A percentile compares a stretch with the other conserved stretches of the same genome.
Evolutionary conservation across 2,329 filamentous ascomycete species (phyloP).

Genomic region (Gnomoniopsis smithogilvyi): DNA sequence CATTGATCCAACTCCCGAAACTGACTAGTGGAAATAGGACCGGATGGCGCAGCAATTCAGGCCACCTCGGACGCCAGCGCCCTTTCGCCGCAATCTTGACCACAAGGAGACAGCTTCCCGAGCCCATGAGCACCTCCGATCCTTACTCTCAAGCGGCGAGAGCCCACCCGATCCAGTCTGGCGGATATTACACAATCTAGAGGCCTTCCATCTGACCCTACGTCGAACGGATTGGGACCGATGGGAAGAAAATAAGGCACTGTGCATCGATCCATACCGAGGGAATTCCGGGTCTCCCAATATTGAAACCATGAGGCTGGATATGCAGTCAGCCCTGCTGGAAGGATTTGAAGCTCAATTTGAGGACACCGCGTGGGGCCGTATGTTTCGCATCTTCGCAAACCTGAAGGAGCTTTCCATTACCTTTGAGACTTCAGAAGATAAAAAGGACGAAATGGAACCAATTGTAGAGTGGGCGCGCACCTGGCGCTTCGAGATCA

Average conservation of each 20-base stretch:
- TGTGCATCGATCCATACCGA: not conserved
- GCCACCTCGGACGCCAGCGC: too few relatives aligned
- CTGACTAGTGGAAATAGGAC: not conserved
- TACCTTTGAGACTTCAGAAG: slow-evolving; percentile 9
- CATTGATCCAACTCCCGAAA: not conserved
- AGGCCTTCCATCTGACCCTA: slow-evolving; percentile 8
- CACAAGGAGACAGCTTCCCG: not conserved
- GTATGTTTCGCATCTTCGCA: slow-evolving; percentile 2
- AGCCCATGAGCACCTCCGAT: not conserved
- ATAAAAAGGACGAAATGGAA: slow-evolving; percentile 8
- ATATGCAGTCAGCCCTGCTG: not conserved
- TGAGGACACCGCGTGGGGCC: not conserved
- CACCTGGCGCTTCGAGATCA: slow-evolving; percentile 7
- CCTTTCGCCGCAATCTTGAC: too few relatives aligned
- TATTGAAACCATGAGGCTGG: not conserved
- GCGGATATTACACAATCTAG: not conserved
- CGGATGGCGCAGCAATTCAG: not conserved
- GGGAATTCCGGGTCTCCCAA: not conserved
- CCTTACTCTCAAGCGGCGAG: not conserved
- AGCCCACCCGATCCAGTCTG: not conserved
- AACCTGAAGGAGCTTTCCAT: slow-evolving; percentile 11
- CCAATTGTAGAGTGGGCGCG: slow-evolving; percentile 6
- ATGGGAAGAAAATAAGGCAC: not conserved
- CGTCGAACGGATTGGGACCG: slow-evolving; percentile 9
- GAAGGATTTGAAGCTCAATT: not conserved